phyloP scores from a whole-genome alignment of 2,329 filamentous ascomycete species.

The Berkeleyomyces basicola region DNA sequence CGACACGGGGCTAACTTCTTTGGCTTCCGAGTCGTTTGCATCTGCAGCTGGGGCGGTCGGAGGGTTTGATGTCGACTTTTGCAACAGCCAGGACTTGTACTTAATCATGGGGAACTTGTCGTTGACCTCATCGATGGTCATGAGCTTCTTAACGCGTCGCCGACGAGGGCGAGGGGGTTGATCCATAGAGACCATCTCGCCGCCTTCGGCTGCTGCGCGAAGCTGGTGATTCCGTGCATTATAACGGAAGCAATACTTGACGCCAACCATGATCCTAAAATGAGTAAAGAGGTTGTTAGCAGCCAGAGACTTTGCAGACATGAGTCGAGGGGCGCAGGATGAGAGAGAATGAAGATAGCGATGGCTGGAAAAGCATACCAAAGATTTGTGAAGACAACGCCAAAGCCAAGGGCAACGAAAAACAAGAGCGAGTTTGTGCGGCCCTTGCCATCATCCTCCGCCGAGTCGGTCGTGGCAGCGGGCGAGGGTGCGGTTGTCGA shows the following conservation, averaged over 20 bases:
- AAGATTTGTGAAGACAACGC: slow-evolving; percentile 95
- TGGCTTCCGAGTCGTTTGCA: not conserved
- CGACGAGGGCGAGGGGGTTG: slow-evolving; percentile 70
- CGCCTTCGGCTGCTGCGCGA: slow-evolving; percentile 55
- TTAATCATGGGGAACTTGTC: slow-evolving; percentile 90
- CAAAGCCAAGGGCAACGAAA: slow-evolving; percentile 90
- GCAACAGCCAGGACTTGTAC: slow-evolving; percentile 81
- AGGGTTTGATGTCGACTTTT: slow-evolving; percentile 20
- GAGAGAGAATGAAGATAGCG: not conserved
- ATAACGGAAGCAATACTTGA: slow-evolving; percentile 98
- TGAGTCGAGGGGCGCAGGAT: not conserved
- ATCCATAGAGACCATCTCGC: slow-evolving; percentile 76
- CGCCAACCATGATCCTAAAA: slow-evolving; percentile 91
- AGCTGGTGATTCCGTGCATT: slow-evolving; percentile 80
- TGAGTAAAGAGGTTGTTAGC: slow-evolving; percentile 12
- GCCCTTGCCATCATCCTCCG: slow-evolving; percentile 16
- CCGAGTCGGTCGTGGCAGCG: slow-evolving; percentile 10
- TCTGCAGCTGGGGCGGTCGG: not conserved
- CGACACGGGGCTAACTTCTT: not conserved
- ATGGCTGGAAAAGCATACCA: slow-evolving; percentile 46
- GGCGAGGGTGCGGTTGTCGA: slow-evolving; percentile 15
- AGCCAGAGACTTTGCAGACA: not conserved
- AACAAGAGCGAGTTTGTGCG: slow-evolving; percentile 41
- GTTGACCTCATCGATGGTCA: slow-evolving; percentile 98
- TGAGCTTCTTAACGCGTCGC: slow-evolving; percentile 90